Evolutionary conservation across 139 green algal genomes (phyloP).

Genomic region (Closterium sp.): DNA sequence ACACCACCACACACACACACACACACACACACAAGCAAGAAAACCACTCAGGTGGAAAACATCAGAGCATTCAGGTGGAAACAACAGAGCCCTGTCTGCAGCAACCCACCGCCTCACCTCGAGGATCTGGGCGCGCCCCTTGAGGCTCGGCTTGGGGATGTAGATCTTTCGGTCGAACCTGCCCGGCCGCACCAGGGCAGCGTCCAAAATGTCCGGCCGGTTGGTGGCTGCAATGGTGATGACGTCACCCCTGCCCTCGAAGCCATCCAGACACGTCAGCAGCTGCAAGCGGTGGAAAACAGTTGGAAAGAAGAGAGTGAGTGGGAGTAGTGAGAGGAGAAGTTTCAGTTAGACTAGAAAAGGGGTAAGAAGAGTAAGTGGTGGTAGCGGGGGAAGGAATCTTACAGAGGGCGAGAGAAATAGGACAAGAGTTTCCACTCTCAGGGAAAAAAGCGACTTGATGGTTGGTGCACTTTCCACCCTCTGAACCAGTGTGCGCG

Average conservation of each 20-base stretch:
- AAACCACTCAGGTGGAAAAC: no score
- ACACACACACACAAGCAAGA: no score
- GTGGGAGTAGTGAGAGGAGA: not conserved
- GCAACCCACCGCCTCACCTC: not conserved
- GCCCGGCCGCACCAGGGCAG: slow-evolving; percentile 79
- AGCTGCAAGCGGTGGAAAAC: slow-evolving; percentile 66
- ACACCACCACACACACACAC: no score
- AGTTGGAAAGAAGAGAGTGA: not conserved
- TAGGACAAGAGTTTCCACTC: not conserved
- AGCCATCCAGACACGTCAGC: slow-evolving; percentile 97
- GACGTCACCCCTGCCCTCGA: slow-evolving; percentile 81
- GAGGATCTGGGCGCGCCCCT: slow-evolving; percentile 74
- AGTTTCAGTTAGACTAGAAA: no score
- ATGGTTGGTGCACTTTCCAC: not conserved
- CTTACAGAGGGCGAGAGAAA: no score
- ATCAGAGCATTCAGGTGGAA: not conserved
- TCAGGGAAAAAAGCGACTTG: not conserved
- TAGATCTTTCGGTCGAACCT: slow-evolving; percentile 92
- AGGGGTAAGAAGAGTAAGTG: not conserved
- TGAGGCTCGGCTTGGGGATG: slow-evolving; percentile 90
- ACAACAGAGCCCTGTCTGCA: not conserved
- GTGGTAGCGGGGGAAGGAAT: no score
- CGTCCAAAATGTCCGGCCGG: slow-evolving; percentile 77
- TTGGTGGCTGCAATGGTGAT: slow-evolving; percentile 94
- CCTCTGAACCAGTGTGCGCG: no score